Base-by-base conservation (phyloP, 1,284 basidiomycete species). In the Vanrija sp. region DNA sequence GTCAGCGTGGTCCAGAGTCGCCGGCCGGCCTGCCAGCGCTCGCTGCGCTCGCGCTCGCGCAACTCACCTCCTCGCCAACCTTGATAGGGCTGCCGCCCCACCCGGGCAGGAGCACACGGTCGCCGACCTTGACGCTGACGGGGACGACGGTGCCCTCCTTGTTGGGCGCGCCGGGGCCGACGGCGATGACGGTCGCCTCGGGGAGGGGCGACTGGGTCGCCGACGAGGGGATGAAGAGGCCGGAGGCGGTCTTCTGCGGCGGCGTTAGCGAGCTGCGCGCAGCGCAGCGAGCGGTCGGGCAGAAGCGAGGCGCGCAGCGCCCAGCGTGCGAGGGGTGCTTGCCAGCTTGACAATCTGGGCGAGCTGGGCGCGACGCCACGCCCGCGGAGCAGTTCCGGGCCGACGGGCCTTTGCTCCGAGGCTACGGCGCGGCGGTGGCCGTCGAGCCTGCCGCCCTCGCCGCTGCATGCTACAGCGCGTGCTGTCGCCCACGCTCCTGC, bases 61-160 rank as follows among this genome's bases (percentile, higher is more conserved):
- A n/a, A 83, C 88, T 65, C 69, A 92, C 93, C 73, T 98, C 94
- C 27, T 98, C 95, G 54, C 93, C 94, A 50, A 98, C 85, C 79
- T 98, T 98, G 79, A 98, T 94, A 18, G 88, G 77, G 75, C 87
- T 93, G 16, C 95, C 95, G 53, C 95, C 95, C 89, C 94, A 98
- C 22, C 89, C 88, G 8, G 95, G 95, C 6, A 98, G 80, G 49
- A 98, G 81, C 9, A 98, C 93, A 38, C 89, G 84, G 80, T 98
- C 95, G 45, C 95, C 95, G 25, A 86, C 81, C 79, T 88, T 85
- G 53, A 98, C 93, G 37, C 79, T 77, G 22, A 85, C 83, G 12
- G 93, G 88, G n/a, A 87, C 77, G 18, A 95, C 56, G 36, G 82
- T 77, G 44, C 95, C 94, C 6, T 91, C 84, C 79, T 91, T 90